A percentile compares a stretch with the other conserved stretches of the same genome.
phyloP scores from a whole-genome alignment of 768 basidiomycete genomes.

The Mycena latifolia region DNA sequence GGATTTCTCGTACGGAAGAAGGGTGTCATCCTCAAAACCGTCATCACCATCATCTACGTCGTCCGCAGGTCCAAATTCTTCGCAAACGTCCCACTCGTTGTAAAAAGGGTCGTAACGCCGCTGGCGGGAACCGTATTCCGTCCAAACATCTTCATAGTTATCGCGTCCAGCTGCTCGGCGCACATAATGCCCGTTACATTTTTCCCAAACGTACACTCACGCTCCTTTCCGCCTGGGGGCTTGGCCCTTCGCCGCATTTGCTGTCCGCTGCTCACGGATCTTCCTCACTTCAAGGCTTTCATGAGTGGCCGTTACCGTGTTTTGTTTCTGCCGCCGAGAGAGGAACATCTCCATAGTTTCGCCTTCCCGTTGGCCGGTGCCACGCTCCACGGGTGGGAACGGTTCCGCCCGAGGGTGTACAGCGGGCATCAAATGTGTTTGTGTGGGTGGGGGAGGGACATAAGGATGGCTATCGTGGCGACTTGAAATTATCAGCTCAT shows the following conservation, averaged over 20 bases:
- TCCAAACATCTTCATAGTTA: slow-evolving; percentile 9
- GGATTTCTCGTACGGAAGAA: too few relatives aligned
- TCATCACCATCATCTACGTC: not conserved
- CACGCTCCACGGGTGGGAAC: slow-evolving; percentile 8
- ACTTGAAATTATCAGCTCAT: too few relatives aligned
- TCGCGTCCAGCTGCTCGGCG: not conserved
- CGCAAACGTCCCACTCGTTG: slow-evolving; percentile 21
- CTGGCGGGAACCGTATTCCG: not conserved
- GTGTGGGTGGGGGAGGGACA: too few relatives aligned
- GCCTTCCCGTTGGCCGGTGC: not conserved
- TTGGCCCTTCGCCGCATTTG: not conserved
- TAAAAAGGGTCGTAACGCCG: slow-evolving; percentile 14
- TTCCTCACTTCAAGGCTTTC: not conserved
- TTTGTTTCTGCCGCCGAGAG: not conserved
- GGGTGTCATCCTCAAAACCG: too few relatives aligned
- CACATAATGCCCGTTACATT: slow-evolving; percentile 2
- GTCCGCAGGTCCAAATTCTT: not conserved
- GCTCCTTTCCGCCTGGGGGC: not conserved
- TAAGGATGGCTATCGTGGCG: too few relatives aligned
- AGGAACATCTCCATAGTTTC: slow-evolving; percentile 9
- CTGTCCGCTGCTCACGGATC: not conserved
- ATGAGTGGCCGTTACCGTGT: not conserved
- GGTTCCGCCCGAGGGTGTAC: not conserved
- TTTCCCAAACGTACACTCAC: slow-evolving; percentile 11
- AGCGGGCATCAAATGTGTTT: too few relatives aligned